Conservation (phyloP, 805 yeast species). For the Candida yuanshanica region DNA sequence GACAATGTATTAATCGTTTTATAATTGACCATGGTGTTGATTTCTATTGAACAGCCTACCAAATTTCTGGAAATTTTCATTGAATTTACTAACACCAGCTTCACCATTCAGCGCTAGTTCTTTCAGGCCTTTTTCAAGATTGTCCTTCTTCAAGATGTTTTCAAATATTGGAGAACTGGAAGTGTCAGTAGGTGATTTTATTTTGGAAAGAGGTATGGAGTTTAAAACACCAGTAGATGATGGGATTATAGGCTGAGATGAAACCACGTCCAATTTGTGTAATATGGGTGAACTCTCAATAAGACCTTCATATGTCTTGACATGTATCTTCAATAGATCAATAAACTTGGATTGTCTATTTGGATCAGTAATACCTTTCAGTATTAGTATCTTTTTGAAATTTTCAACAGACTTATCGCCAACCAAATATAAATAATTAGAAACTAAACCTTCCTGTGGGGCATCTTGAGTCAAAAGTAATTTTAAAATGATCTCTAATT, state of each 20-base stretch:
- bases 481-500: slow-evolving; percentile 61
- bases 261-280: slow-evolving; percentile 15
- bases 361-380: slow-evolving; percentile 46
- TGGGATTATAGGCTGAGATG: slow-evolving; percentile 3
- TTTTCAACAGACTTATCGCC: slow-evolving; percentile 60
- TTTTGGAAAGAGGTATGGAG: slow-evolving; percentile 5
- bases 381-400: slow-evolving; percentile 55
- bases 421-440: slow-evolving; percentile 58
- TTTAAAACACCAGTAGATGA: slow-evolving; percentile 8
- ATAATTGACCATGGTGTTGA: slow-evolving; percentile 9
- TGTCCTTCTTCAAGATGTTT: slow-evolving; percentile 24
- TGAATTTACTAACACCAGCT: slow-evolving; percentile 54
- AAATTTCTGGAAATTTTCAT: slow-evolving; percentile 51
- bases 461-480: slow-evolving; percentile 55
- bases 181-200: slow-evolving; percentile 13
- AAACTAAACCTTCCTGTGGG: slow-evolving; percentile 62
- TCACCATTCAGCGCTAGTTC: slow-evolving; percentile 45
- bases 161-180: slow-evolving; percentile 24
- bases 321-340: slow-evolving; percentile 23
- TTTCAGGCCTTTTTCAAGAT: slow-evolving; percentile 30
- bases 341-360: slow-evolving; percentile 18
- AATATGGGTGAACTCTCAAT: slow-evolving; percentile 24
- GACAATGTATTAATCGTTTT: slow-evolving; percentile 25
- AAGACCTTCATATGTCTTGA: slow-evolving; percentile 21
- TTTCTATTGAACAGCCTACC: slow-evolving; percentile 51